Base-by-base conservation (phyloP, 768 basidiomycete genomes). In the Podaxis carcinomalis region DNA sequence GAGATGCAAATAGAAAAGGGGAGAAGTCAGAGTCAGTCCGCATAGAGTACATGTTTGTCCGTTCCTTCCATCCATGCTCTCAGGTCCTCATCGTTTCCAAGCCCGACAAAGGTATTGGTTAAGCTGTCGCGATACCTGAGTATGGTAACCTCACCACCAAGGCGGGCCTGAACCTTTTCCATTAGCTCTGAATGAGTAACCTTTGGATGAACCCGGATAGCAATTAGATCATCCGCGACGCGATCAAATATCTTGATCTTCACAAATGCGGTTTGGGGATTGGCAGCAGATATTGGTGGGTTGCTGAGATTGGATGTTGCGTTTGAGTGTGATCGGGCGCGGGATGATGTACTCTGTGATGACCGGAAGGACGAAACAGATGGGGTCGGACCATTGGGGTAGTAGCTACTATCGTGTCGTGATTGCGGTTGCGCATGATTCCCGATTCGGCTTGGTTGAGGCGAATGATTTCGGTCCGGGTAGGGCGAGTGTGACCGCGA, bases 201-300 rank as follows among this genome's bases (percentile, higher is more conserved):
- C 55, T 83, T 85, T 23, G 97, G 97, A 70, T 96, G 95, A 28
- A 98, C 96, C 13, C 97, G 88, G 59, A 98, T 97, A 3, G 97
- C 97, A 64, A 98, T 94, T 57, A 98, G 78, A 72, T 99, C 97
- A 70, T 98, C 95, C 25, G 93, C 89, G 59, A 89, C 81, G 40
- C 92, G 85, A 75, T 97, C 92, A 72, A 97, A 97, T 49, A 99
- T 93, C 77, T 99, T 99, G 77, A 99, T 97, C 77, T 98, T 99
- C 66, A 98, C 83, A 74, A 95, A 98, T 23, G 95, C 91, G 13
- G 88, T 86, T 68, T 92, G 88, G 4, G 87, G 85, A 64, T 90
- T 91, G 49, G 82, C 83, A 16, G 87, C 84, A 53, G 91, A 93
- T 67, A 93, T 89, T 21, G 87, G 79, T 10, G 90, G 90, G 32